Evolutionary conservation across 1,284 basidiomycete genomes (phyloP).

Genomic region (Caloboletus firmus): DNA sequence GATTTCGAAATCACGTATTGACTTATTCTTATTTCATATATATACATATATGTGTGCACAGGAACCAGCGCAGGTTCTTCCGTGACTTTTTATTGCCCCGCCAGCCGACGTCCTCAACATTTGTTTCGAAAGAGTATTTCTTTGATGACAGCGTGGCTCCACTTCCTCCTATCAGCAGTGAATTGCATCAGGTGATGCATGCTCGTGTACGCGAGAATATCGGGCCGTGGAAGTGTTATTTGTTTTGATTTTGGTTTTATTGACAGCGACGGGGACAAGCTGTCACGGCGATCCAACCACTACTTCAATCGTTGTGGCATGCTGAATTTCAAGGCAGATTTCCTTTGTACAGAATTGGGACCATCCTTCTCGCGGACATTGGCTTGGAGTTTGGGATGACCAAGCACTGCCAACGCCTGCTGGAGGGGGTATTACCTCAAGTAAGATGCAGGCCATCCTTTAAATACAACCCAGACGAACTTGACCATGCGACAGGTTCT

Average conservation of each 20-base stretch:
- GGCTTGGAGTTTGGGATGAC: slow-evolving; percentile 75
- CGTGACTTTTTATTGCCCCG: slow-evolving; percentile 62
- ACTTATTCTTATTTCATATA: slow-evolving; percentile 8
- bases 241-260: slow-evolving; percentile 7
- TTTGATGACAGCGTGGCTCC: slow-evolving; percentile 34
- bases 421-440: slow-evolving; percentile 80
- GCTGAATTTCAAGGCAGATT: slow-evolving; percentile 74
- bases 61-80: slow-evolving; percentile 63
- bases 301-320: slow-evolving; percentile 73
- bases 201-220: slow-evolving; percentile 49
- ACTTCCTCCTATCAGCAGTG: slow-evolving; percentile 56
- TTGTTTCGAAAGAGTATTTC: slow-evolving; percentile 52
- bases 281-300: slow-evolving; percentile 57
- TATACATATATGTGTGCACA: slow-evolving; percentile 20
- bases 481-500: slow-evolving; percentile 51
- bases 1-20: slow-evolving; percentile 25
- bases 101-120: slow-evolving; percentile 52
- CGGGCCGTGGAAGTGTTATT: not conserved
- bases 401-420: slow-evolving; percentile 55
- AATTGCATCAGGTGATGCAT: slow-evolving; percentile 61
- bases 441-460: slow-evolving; percentile 36
- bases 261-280: slow-evolving; percentile 56
- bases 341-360: slow-evolving; percentile 62
- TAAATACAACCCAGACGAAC: not conserved
- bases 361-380: slow-evolving; percentile 71